Percentiles rank a stretch among this genome's conserved stretches.
These are phyloP conservation scores for Phialophora chinensis DNA, from an alignment of 2,329 filamentous ascomycete species.

Conservation along the genomic window DNA sequence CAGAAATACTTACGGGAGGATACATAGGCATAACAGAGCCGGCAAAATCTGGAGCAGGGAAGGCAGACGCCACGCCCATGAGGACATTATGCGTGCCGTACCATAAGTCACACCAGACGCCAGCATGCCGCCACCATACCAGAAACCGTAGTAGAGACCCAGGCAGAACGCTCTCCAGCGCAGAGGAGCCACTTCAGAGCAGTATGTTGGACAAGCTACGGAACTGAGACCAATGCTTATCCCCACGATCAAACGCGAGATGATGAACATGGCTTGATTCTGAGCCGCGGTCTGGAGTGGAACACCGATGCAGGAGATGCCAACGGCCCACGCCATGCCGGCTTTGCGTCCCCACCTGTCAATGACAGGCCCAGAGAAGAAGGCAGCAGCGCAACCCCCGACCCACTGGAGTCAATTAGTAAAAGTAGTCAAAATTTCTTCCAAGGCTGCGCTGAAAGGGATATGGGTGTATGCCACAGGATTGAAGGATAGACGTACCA, in stretches of 20 bases:
- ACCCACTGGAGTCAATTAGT: background rate
- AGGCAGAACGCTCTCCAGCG: background rate
- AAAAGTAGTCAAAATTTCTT: no score
- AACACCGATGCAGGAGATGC: constrained; percentile 10
- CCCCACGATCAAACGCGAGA: constrained; percentile 23
- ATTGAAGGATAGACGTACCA: no score
- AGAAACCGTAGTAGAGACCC: background rate
- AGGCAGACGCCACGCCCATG: background rate
- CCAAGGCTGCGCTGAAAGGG: no score
- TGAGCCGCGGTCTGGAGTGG: constrained; percentile 24
- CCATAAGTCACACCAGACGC: background rate
- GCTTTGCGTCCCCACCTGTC: background rate
- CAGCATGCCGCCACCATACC: background rate
- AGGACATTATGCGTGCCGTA: background rate
- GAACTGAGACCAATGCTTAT: constrained; percentile 17
- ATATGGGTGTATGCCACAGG: no score
- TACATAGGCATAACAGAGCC: background rate
- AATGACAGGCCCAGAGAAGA: background rate
- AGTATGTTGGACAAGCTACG: background rate
- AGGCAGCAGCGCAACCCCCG: background rate
- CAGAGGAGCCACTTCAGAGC: background rate
- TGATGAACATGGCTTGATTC: constrained; percentile 23
- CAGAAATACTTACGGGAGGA: no score
- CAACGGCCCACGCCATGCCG: background rate
- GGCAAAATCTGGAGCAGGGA: background rate